Conservation (phyloP, 192 early-diverging fungal genomes). For the Haplosporangium gracile region DNA sequence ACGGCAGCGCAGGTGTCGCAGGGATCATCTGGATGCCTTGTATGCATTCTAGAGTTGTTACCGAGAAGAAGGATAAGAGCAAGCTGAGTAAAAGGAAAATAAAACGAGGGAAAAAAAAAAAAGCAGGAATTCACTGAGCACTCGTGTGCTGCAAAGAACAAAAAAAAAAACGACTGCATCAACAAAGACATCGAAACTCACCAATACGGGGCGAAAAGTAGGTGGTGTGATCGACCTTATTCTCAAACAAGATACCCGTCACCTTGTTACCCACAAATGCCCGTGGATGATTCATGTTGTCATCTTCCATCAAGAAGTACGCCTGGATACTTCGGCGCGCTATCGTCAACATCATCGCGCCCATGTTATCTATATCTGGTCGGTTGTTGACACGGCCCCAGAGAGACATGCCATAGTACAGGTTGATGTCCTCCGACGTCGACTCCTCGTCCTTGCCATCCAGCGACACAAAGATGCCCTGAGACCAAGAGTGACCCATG, state of each 20-base stretch:
- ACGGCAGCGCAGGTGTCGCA: constrained; percentile 40
- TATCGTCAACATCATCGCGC: constrained; percentile 46
- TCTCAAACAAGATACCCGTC: constrained; percentile 53
- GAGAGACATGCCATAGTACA: constrained; percentile 48
- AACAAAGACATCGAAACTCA: neutral
- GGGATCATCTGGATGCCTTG: constrained; percentile 58
- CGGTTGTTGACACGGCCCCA: constrained; percentile 26
- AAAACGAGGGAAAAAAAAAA: neutral
- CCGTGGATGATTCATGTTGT: constrained; percentile 42
- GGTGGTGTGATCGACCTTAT: constrained; percentile 53
- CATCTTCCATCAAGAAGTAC: constrained; percentile 53
- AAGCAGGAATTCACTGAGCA: neutral
- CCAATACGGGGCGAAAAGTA: constrained; percentile 48
- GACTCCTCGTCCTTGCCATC: constrained; percentile 57
- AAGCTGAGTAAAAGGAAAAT: neutral
- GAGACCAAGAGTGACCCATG: constrained; percentile 56
- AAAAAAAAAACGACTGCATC: neutral
- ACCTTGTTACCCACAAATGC: constrained; percentile 46
- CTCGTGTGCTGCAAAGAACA: neutral
- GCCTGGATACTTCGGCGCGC: constrained; percentile 36
- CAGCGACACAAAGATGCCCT: constrained; percentile 41
- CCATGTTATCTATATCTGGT: constrained; percentile 18
- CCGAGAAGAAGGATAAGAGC: neutral
- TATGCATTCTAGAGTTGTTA: constrained; percentile 37
- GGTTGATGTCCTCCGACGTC: constrained; percentile 52